phyloP scores from a whole-genome alignment of 768 basidiomycete species.

The Rhizopogon vinicolor region DNA sequence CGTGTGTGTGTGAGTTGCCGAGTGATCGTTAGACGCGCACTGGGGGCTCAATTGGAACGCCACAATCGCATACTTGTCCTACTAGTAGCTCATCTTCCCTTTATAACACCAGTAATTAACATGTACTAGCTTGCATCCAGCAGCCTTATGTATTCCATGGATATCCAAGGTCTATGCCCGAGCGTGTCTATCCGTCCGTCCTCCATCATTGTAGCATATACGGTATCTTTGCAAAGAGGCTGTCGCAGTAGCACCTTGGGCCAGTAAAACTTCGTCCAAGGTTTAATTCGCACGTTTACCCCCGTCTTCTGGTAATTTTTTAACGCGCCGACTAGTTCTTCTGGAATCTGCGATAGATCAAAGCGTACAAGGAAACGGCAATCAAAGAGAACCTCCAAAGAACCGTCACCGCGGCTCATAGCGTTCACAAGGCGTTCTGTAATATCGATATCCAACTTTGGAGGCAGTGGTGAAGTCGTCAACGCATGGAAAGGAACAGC shows the following conservation, averaged over 20 bases:
- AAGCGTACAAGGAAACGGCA: conserved; percentile 57
- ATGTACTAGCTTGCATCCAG: conserved; percentile 24
- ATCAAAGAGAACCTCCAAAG: conserved; percentile 53
- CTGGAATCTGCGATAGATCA: conserved; percentile 39
- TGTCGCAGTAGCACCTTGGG: conserved; percentile 37
- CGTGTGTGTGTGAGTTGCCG: not conserved
- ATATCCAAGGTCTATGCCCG: conserved; percentile 37
- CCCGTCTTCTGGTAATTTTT: conserved; percentile 9
- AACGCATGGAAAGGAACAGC: conserved; percentile 33
- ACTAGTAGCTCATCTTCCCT: no score
- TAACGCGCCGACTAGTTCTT: conserved; percentile 26
- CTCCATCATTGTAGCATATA: conserved; percentile 16
- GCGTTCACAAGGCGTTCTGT: conserved; percentile 25
- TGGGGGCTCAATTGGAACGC: no score
- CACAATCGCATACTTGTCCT: no score
- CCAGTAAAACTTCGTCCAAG: conserved; percentile 42
- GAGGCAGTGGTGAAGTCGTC: conserved; percentile 13
- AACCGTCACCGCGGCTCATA: conserved; percentile 12
- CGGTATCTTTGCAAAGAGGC: conserved; percentile 12
- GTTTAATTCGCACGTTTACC: conserved; percentile 29
- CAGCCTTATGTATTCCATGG: conserved; percentile 36
- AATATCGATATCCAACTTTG: conserved; percentile 36
- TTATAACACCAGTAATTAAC: no score
- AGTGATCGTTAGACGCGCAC: not conserved
- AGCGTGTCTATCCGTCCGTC: conserved; percentile 1